Evolutionary conservation across 202 grass and related monocot genomes (phyloP), one percentile per base, ranked within the genome.

Genomic region (Zoysia matrella): DNA sequence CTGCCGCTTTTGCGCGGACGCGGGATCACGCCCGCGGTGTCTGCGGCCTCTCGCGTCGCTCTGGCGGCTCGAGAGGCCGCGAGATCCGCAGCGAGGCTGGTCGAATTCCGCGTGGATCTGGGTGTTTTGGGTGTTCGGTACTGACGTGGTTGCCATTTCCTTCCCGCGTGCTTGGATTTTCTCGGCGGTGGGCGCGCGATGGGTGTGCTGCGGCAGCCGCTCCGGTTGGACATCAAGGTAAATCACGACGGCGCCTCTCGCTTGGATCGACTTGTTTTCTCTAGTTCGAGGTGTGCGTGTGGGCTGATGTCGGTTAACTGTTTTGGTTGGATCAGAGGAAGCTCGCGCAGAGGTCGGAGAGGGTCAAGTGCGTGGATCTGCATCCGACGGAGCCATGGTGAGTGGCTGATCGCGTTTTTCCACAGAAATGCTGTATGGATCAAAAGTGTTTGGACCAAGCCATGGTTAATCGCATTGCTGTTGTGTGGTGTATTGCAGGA

Each of bases 171-270:
- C 75, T 65, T 69, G 49, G 18, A 11, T 39, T 63, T 9, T 63
- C 30, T 63, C 46, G 64, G 13, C 58, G 81, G 79, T 58, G 30
- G 30, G 30, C 30, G 30, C 30, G 30, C 63, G 67, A 39, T 7
- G 45, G 61, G 53, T 46, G 36, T 47, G 64, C 18, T 71, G 55
- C 15, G 1, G 75, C 88, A 97, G 94, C 91, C 94, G 52, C 94
- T 97, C 72, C 92, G 90, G 69, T 86, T 97, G 75, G 91, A 97
- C 40, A 97, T 97, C 74, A 97, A 97, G 94, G 94, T 97, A 89
- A 71, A 78, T 65, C 79, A 36, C 30, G 30, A 36, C 39, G 69
- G 49, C 8, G 52, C 69, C 68, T 67, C 47, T 71, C 45, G 4
- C 9, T 56, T 77, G 75, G 71, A 81, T 74, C 69, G 65, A 11